phyloP scores from a whole-genome alignment of 2,329 filamentous ascomycete species.

The Aplosporella prunicola region DNA sequence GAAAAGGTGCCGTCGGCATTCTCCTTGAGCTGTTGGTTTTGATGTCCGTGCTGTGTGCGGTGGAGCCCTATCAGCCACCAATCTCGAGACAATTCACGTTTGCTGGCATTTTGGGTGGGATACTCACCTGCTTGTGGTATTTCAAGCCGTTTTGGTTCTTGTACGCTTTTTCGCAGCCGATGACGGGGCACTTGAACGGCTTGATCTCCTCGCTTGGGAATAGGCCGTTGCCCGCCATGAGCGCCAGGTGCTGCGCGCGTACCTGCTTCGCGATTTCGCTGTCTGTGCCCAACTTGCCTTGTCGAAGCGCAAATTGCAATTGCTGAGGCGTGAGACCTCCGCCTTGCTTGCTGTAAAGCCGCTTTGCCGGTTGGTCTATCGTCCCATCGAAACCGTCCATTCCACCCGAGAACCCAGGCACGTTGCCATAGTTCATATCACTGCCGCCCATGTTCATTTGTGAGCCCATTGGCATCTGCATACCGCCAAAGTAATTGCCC shows the following conservation, averaged over 20 bases:
- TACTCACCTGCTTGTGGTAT: conserved; percentile 62
- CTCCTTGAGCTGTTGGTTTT: conserved; percentile 92
- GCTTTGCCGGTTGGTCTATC: conserved; percentile 92
- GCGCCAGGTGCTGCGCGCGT: conserved; percentile 46
- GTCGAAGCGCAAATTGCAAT: conserved; percentile 64
- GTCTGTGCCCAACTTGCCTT: conserved; percentile 65
- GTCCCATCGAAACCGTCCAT: conserved; percentile 33
- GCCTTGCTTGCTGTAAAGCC: conserved; percentile 73
- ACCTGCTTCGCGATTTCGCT: conserved; percentile 62
- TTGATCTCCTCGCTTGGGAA: conserved; percentile 73
- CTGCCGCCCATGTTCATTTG: conserved; percentile 26
- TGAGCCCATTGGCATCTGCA: conserved; percentile 23
- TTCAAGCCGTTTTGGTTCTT: conserved; percentile 99
- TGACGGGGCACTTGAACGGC: conserved; percentile 94
- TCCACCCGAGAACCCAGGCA: conserved; percentile 30
- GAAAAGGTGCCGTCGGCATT: conserved; percentile 97
- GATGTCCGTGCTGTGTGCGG: conserved; percentile 68
- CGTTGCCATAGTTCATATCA: conserved; percentile 19
- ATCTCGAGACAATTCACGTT: too few species aligned
- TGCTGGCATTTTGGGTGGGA: neutral
- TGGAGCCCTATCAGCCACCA: too few species aligned
- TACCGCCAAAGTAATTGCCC: conserved; percentile 27
- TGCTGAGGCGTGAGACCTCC: conserved; percentile 60
- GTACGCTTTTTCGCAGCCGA: conserved; percentile 98
- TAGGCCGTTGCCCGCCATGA: conserved; percentile 40